Evolutionary conservation across 768 basidiomycete species (phyloP), one percentile per base, ranked within the genome.

Genomic region (Epithele typhae): DNA sequence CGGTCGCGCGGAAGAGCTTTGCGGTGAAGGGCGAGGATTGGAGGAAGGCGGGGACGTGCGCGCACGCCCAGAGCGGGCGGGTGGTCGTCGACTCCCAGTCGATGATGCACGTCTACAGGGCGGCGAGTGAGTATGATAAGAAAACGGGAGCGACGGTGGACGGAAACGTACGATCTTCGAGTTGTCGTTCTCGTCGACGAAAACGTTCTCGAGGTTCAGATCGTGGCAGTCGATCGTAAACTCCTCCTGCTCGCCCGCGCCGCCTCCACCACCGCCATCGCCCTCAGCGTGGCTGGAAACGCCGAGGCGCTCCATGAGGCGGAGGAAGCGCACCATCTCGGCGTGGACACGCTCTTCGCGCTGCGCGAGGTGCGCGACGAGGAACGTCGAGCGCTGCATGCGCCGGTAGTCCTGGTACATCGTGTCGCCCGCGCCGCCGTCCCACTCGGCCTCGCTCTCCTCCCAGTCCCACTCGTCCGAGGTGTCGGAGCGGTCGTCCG

Each of bases 71-170:
- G 17, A 92, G 74, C 4, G 89, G 90, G 12, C 90, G 76, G 8
- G 82, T 88, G 10, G 87, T 88, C n/a, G 89, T 91, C 14, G 89
- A 87, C 61, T 92, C 89, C 89, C 87, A 91, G 56, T 92, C 90
- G 34, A 92, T 92, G 48, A 92, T 78, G 57, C 87, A 87, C 1
- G 87, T 87, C 90, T 92, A 58, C 9, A 45, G 32, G 25, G 5
- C 40, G 23, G 12, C 35, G 40, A 39, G 49, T 40, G 46, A n/a
- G 45, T 50, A 48, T 55, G 37, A 49, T 36, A 19, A 51, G 42
- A 24, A 5, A 18, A 50, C 34, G 23, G 34, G 37, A 30, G 33
- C 7, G 4, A 40, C 1, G 19, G 30, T n/a, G 40, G 25, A 35
- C 10, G 43, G 38, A 32, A 23, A 66, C 89, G 57, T 55, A 92